These are phyloP conservation scores for Aspergillus texensis DNA, from an alignment of 2,329 filamentous ascomycete genomes.

Conservation along the genomic window DNA sequence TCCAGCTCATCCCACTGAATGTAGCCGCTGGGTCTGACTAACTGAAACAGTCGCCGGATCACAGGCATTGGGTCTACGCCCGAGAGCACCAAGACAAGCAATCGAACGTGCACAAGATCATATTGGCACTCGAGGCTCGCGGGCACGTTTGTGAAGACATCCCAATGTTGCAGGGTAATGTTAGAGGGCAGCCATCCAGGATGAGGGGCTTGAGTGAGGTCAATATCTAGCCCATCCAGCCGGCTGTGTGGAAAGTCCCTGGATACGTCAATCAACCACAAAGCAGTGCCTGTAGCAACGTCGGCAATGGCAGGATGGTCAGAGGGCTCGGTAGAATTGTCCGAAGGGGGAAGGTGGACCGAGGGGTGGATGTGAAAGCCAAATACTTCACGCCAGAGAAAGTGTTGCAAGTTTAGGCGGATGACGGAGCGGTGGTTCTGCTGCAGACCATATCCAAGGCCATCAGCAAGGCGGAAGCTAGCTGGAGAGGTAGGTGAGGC, in stretches of 20 bases:
- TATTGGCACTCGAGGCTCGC: background rate
- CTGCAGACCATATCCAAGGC: background rate
- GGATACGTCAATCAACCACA: background rate
- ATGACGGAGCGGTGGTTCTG: background rate
- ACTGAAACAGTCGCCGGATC: background rate
- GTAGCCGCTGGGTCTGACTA: background rate
- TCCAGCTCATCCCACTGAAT: too few species aligned
- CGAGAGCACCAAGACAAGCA: background rate
- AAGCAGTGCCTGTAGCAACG: background rate
- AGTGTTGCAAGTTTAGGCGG: background rate
- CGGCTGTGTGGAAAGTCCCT: background rate
- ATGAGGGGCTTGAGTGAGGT: background rate
- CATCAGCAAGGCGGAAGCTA: background rate
- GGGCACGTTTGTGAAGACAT: background rate
- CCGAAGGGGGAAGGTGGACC: background rate
- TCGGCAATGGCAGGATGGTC: background rate
- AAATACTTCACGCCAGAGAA: background rate
- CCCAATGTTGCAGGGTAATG: background rate
- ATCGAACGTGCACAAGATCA: background rate
- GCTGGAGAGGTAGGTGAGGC: background rate
- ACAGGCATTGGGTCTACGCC: background rate
- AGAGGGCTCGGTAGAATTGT: background rate
- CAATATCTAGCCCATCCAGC: background rate
- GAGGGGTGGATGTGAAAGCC: background rate
- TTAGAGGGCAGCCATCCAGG: background rate